Evolutionary conservation across 805 yeast genomes (phyloP), one percentile per base, ranked within the genome.

Genomic region (Ogataea parapolymorpha): DNA sequence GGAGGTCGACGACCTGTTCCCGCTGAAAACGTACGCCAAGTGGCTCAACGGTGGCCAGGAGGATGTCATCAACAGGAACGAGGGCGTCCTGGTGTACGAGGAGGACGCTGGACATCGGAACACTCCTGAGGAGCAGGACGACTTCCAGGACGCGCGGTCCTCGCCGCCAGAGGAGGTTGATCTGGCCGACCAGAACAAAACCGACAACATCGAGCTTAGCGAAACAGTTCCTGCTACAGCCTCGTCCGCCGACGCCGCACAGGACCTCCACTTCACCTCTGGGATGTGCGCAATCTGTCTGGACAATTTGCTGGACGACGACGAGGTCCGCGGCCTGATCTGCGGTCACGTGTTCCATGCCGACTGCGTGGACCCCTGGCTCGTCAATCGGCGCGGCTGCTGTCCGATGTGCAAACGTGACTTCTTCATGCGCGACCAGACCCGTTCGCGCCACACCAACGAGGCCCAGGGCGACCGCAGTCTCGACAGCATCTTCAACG

Each of bases 341-440:
- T 86, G 95, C 64, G 88, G 89, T 3, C 95, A 86, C 61, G 88
- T 82, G 2, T 86, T 80, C 71, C 95, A 86, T 55, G 70, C 80
- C 16, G 81, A 74, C 13, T 86, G 95, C 62, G 72, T 87, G 39
- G 88, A 82, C 48, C 90, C 90, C 2, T 86, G 95, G 95, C 66
- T 86, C 34, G 80, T 78, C 2, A 75, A 76, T 48, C 68, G 91
- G 50, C 72, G 83, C 34, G 90, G 89, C 1, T 81, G 86, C 52
- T 86, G 95, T 58, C 95, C 95, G 7, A 78, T 82, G 69, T 86
- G 95, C 62, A 84, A 85, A 54, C 65, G 82, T 24, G 88, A 80
- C 56, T 81, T 80, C 56, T 77, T 71, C 53, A 65, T 66, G 55
- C 68, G 68, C 45, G 67, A 61, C 37, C 36, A 33, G 10, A 17